These are phyloP conservation scores for Decorospora gaudefroyi DNA, from an alignment of 2,329 filamentous ascomycete species.

Conservation along the genomic window DNA sequence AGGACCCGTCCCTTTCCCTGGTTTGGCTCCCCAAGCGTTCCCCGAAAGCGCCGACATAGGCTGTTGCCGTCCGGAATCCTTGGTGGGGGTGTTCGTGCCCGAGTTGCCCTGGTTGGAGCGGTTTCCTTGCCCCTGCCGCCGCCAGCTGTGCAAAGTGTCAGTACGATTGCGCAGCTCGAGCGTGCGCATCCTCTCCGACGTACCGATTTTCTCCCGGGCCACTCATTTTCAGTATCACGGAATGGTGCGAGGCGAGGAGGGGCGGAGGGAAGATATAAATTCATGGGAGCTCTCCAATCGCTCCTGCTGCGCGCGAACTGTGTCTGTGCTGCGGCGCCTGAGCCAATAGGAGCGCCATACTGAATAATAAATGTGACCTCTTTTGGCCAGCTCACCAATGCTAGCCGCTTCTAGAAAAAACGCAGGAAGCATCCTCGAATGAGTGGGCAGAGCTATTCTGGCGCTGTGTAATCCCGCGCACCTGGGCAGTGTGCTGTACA, in stretches of 20 bases:
- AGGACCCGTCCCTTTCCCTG: conserved; percentile 33
- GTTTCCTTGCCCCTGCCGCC: conserved; percentile 42
- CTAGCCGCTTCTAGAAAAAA: conserved; percentile 22
- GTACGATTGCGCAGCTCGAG: conserved; percentile 2
- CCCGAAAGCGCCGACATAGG: conserved; percentile 36
- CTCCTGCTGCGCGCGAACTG: conserved; percentile 29
- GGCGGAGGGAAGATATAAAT: conserved; percentile 40
- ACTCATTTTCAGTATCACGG: conserved; percentile 42
- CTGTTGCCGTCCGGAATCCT: conserved; percentile 43
- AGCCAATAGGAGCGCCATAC: conserved; percentile 26
- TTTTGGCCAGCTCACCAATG: conserved; percentile 24
- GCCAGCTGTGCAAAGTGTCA: conserved; percentile 40
- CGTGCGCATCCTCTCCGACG: not conserved
- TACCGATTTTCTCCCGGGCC: conserved; percentile 48
- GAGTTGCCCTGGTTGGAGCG: conserved; percentile 35
- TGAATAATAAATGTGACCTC: conserved; percentile 14
- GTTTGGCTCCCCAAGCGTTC: conserved; percentile 45
- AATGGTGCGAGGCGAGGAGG: conserved; percentile 33
- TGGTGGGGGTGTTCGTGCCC: conserved; percentile 42
- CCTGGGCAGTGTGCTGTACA: conserved; percentile 27
- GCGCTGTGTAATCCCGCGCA: conserved; percentile 12
- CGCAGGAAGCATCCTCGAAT: conserved; percentile 11
- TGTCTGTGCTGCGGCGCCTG: conserved; percentile 22
- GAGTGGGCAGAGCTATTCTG: conserved; percentile 24
- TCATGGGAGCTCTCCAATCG: conserved; percentile 30